Evolutionary conservation across 2,329 filamentous ascomycete genomes (phyloP), one percentile per base, ranked within the genome.

Genomic region (Sphaerulina musiva): DNA sequence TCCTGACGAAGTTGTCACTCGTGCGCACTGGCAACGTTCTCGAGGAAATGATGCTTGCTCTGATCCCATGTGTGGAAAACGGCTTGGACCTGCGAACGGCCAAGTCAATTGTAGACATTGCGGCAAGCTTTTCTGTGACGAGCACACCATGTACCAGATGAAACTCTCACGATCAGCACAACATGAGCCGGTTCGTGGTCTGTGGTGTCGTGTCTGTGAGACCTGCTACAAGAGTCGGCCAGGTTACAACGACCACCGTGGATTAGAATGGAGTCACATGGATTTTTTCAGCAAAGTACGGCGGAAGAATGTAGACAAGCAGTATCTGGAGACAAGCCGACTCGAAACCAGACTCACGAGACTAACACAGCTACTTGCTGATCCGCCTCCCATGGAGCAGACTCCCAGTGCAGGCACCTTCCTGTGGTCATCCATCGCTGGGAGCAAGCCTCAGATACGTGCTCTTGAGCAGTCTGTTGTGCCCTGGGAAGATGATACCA

Each of bases 131-230:
- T 98, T 97, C 69, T 98, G 93, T 71, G 93, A 97, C 67, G 88
- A 92, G 63, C 93, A 98, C 70, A 97, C 93, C 49, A 95, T 98
- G 91, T 98, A 97, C 68, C 92, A 98, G 74, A 97, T 97, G 87
- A 96, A 95, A 76, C 78, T 98, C 9, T 95, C 91, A 7, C 80
- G 91, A 51, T 86, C 90, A 31, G 93, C 93, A 3, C 81, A 85
- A 55, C 89, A 96, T 71, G 93, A 98, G 60, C 92, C 93, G 0
- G 82, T 93, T 1, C 78, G 92, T 58, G 93, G 93, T 6, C 81
- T 89, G 62, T 98, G 93, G 93, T 95, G 89, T 64, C 77, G 93
- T 48, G 92, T 97, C 1, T 98, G 93, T 68, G 93, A 98, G 74
- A 97, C 93, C n/a, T 98, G 93, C 73, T 98, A 93, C 74, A 97